A percentile compares a stretch with the other conserved stretches of the same genome.
phyloP scores from a whole-genome alignment of 148 eudicot genomes.

The Beta vulgaris region DNA sequence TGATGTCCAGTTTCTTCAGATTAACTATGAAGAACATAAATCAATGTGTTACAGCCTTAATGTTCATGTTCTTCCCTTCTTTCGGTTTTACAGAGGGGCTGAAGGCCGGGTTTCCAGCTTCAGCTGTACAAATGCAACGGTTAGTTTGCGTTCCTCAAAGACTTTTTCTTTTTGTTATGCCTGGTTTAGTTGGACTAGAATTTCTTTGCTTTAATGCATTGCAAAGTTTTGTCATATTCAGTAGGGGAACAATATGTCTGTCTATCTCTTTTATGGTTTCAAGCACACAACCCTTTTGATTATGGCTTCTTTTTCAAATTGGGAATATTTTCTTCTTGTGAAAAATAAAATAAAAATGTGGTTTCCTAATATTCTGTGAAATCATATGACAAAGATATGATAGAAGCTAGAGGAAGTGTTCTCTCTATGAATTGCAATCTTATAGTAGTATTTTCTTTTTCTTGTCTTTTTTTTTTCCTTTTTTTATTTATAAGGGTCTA shows the following conservation, averaged over 20 bases:
- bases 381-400: no score
- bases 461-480: no score
- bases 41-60: constrained; percentile 78
- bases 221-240: not conserved
- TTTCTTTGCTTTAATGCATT: not conserved
- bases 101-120: constrained; percentile 82
- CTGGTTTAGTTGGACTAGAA: not conserved
- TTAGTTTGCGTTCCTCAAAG: constrained; percentile 29
- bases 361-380: no score
- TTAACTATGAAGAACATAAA: constrained; percentile 81
- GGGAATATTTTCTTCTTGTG: no score
- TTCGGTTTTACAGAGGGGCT: constrained; percentile 82
- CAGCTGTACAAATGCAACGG: constrained; percentile 91
- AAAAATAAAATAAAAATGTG: no score
- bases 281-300: no score
- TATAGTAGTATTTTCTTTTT: no score
- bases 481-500: no score
- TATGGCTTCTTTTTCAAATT: no score
- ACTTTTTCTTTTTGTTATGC: not conserved
- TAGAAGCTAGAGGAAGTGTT: no score
- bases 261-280: no score
- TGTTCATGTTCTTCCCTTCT: constrained; percentile 91
- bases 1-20: constrained; percentile 70
- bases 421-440: no score
- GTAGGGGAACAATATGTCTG: not conserved